Percentiles rank a stretch among this genome's conserved stretches.
Conservation (phyloP, 352 stramenopile species). For the Globisporangium heterothallicum region DNA sequence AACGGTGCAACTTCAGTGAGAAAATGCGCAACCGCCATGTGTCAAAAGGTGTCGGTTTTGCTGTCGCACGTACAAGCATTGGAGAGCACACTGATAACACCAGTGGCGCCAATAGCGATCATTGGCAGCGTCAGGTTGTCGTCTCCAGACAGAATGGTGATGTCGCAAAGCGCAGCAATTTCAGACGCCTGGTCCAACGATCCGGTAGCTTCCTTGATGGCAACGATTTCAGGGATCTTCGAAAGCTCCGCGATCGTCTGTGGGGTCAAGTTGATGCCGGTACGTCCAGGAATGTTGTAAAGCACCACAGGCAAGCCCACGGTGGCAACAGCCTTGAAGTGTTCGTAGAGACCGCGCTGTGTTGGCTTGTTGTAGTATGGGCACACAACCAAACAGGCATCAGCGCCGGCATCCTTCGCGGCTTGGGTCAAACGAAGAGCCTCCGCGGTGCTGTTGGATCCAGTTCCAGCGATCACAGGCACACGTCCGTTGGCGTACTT, state of each 20-base stretch:
- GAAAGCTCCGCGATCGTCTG: slow-evolving; percentile 91
- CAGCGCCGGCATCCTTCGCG: slow-evolving; percentile 90
- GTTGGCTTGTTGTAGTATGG: slow-evolving; percentile 99
- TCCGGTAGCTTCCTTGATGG: slow-evolving; percentile 97
- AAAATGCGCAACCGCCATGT: no score
- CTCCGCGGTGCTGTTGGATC: slow-evolving; percentile 91
- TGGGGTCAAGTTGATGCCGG: slow-evolving; percentile 92
- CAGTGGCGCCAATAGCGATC: slow-evolving; percentile 85
- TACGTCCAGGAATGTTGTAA: slow-evolving; percentile 97
- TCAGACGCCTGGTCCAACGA: slow-evolving; percentile 87
- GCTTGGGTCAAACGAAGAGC: slow-evolving; percentile 81
- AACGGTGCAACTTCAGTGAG: no score
- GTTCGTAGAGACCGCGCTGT: slow-evolving; percentile 92
- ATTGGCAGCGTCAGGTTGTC: slow-evolving; percentile 89
- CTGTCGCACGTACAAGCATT: slow-evolving; percentile 61
- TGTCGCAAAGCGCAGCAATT: slow-evolving; percentile 86
- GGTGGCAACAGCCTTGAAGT: slow-evolving; percentile 89
- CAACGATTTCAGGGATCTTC: slow-evolving; percentile 95
- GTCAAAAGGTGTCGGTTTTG: no score
- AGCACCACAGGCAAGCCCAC: slow-evolving; percentile 92
- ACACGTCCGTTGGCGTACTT: slow-evolving; percentile 77
- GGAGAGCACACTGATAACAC: slow-evolving; percentile 89
- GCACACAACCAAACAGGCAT: slow-evolving; percentile 94
- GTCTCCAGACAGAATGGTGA: slow-evolving; percentile 89
- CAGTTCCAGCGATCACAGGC: slow-evolving; percentile 93